Conservation (phyloP, 495 filamentous ascomycete species). For the Lasiosphaeria ovina region DNA sequence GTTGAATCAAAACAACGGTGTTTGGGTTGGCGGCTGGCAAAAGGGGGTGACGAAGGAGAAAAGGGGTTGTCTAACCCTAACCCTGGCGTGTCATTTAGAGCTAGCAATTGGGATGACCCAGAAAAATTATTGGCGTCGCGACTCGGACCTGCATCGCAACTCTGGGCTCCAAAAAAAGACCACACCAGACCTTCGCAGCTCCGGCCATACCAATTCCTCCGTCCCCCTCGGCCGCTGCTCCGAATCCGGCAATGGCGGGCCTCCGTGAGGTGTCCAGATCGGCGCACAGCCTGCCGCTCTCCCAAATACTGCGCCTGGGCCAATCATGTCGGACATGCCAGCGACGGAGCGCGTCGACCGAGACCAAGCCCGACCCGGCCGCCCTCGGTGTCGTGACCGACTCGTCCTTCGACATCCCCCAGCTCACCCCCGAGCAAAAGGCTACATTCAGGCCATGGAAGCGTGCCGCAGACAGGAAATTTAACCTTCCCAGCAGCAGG, state of each 20-base stretch:
- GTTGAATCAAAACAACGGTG: no score
- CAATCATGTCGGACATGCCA: slow-evolving; percentile 22
- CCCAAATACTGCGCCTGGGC: slow-evolving; percentile 25
- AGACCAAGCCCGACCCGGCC: slow-evolving; percentile 26
- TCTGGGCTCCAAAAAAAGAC: neutral
- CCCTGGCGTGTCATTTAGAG: neutral
- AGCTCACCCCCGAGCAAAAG: slow-evolving; percentile 34
- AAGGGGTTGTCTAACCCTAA: neutral
- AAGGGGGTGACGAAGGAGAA: neutral
- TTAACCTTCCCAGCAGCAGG: slow-evolving; percentile 39
- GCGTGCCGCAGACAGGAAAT: slow-evolving; percentile 42
- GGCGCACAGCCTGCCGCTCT: slow-evolving; percentile 27
- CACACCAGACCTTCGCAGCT: neutral
- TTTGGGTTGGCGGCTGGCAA: neutral
- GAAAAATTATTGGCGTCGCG: neutral
- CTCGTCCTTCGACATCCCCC: slow-evolving; percentile 33
- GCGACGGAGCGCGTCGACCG: slow-evolving; percentile 40
- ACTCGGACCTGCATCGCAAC: neutral
- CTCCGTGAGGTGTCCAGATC: slow-evolving; percentile 34
- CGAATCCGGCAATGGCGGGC: slow-evolving; percentile 26
- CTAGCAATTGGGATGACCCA: neutral
- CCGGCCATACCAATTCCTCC: neutral
- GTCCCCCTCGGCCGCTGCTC: neutral
- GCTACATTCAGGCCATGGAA: slow-evolving; percentile 40
- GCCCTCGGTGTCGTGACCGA: slow-evolving; percentile 35